Evolutionary conservation across 148 eudicot species (phyloP).

Genomic region (Diospyros kaki): DNA sequence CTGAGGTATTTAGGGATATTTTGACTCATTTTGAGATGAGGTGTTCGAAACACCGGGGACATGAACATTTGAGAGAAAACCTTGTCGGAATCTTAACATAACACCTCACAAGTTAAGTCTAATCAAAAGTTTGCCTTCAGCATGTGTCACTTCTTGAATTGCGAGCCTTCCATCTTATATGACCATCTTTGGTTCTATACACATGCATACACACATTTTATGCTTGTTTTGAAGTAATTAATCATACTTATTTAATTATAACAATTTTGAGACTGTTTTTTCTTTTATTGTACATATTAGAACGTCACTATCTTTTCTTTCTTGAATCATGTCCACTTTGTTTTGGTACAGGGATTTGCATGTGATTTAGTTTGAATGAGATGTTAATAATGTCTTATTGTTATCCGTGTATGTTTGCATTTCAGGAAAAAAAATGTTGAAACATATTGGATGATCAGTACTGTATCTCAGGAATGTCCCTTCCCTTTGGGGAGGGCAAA

Average conservation of each 20-base stretch:
- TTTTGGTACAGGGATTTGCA: background rate
- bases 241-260: background rate
- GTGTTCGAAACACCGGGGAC: slow-evolving; percentile 6
- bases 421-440: background rate
- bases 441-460: too few species aligned
- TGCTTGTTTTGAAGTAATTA: background rate
- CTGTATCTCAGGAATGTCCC: too few species aligned
- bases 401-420: background rate
- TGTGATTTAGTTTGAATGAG: background rate
- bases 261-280: background rate
- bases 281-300: background rate
- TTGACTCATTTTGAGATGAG: background rate
- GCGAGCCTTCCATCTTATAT: background rate
- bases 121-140: background rate
- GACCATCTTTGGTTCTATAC: background rate
- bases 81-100: slow-evolving; percentile 1
- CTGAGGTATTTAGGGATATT: slow-evolving; percentile 6
- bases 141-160: background rate
- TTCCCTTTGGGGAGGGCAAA: background rate
- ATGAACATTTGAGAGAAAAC: slow-evolving; percentile 1
- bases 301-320: background rate
- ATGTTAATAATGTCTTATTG: background rate
- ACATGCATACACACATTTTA: background rate
- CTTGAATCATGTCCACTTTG: background rate
- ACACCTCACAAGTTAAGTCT: background rate